Evolutionary conservation across 2,329 filamentous ascomycete genomes (phyloP), one percentile per base, ranked within the genome.

Genomic region (Westerdykella ornata): DNA sequence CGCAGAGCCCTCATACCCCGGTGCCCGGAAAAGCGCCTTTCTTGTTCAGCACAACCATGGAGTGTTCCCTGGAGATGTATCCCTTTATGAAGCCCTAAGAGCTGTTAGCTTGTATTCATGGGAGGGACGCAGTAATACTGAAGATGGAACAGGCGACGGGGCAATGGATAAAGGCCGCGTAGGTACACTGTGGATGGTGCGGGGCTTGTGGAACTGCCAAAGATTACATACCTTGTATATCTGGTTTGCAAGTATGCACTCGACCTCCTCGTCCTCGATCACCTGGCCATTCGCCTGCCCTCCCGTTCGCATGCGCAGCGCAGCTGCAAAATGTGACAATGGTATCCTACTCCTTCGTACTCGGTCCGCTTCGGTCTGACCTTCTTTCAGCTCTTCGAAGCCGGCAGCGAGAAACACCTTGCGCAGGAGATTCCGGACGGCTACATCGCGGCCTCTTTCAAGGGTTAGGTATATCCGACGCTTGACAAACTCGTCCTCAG

Each of bases 11-110:
- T 59, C 56, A 82, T 16, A 81, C 71, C 22, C 86, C 85, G 17
- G 94, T 97, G 17, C 89, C 89, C 0, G 94, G 92, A 60, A 98
- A 98, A 2, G 92, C 90, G 35, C 86, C 88, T 44, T 78, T 85
- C 67, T 96, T 97, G 66, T 88, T 96, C 43, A 98, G 70, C 15
- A 98, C 92, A 19, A 98, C 85, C 52, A 89, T 89, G 26, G 84
- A 85, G 53, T 85, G 81, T 53, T 95, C 89, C 41, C 90, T 84
- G 22, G 90, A 84, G 53, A 98, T 98, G 68, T 98, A 98, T 31
- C 94, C 92, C 69, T 97, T 98, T 86, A 98, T 95, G 17, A 92
- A 74, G 44, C 85, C 85, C 88, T 95, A 52, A 34, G 30, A 15
- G 33, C 26, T 9, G 46, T 63, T 40, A 65, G 53, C 48, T 36